A percentile compares a stretch with the other conserved stretches of the same genome.
These are phyloP conservation scores for Chamaenerion angustifolium DNA, from an alignment of 345 rosid species.

Conservation along the genomic window DNA sequence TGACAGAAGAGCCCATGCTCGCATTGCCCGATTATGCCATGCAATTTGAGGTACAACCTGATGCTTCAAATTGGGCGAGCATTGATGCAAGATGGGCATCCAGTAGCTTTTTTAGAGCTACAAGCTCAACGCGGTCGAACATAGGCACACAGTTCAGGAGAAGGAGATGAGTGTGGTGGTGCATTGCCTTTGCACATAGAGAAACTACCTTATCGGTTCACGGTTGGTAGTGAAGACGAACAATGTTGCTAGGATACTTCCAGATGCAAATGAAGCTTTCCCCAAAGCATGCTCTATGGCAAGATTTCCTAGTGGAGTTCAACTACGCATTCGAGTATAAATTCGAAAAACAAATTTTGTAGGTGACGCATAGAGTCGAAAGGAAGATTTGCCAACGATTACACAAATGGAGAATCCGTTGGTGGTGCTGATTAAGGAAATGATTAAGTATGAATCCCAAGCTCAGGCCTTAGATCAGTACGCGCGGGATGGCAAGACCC, in stretches of 20 bases:
- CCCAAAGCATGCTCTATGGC: neutral
- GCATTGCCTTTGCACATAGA: neutral
- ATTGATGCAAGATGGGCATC: neutral
- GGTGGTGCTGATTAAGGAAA: neutral
- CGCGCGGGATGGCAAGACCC: too few relatives aligned
- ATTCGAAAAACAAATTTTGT: neutral
- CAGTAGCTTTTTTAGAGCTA: neutral
- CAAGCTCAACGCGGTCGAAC: neutral
- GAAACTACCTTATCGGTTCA: neutral
- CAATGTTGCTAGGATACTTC: constrained; percentile 4
- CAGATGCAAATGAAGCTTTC: neutral
- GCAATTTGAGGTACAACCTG: neutral
- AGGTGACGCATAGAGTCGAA: neutral
- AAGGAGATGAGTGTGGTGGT: neutral
- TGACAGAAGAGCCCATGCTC: neutral
- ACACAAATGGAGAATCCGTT: neutral
- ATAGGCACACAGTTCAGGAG: too few relatives aligned
- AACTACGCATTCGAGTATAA: neutral
- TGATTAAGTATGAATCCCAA: too few relatives aligned
- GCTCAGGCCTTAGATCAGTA: too few relatives aligned
- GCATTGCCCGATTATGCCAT: neutral
- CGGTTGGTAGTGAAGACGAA: neutral
- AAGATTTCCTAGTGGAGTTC: too few relatives aligned
- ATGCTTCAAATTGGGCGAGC: neutral
- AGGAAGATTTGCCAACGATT: neutral